Evolutionary conservation across 345 rosid genomes (phyloP), one percentile per base, ranked within the genome.

Genomic region (Lenwebbia sp.): DNA sequence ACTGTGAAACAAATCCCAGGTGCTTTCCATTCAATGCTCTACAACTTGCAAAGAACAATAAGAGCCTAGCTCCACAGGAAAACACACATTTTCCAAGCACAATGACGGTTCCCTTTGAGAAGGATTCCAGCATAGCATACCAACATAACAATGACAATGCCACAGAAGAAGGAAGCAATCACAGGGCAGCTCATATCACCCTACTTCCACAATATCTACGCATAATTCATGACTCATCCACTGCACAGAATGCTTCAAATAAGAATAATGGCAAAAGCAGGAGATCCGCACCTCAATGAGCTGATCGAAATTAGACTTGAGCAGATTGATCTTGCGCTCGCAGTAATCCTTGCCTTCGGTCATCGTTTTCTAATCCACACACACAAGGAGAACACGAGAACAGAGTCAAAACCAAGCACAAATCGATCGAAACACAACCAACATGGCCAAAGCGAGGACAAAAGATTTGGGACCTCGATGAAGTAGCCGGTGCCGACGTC

Each of bases 401-500:
- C 60, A 84, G 0, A 50, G 62, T 49, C 82, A 84, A 58, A 15
- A 41, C 33, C 76, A 47, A 30, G n/a, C 56, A 19, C 82, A 58
- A 44, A 41, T 40, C 40, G 13, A 15, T 51, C 84, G 84, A 30
- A 62, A 84, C 57, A 41, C 55, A 51, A 17, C 0, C 26, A 28
- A 62, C 44, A 50, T 51, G 25, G 28, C 82, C 23, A n/a, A 62
- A n/a, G 53, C 82, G 23, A 78, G 84, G 52, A 28, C 51, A 25
- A n/a, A 53, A n/a, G 26, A 21, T 50, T 49, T 13, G 13, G 11
- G 50, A 95, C 99, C 99, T 97, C 98, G 58, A 96, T 96, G 92
- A 98, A 98, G 93, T 94, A 98, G 30, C 99, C 99, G 82, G 99
- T 98, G 85, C 99, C 99, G 62, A 98, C 93, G 89, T 98, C 98